Percentiles rank a stretch among this genome's conserved stretches.
Conservation (phyloP, 2,329 filamentous ascomycete species). For the Diaporthe capsici region DNA sequence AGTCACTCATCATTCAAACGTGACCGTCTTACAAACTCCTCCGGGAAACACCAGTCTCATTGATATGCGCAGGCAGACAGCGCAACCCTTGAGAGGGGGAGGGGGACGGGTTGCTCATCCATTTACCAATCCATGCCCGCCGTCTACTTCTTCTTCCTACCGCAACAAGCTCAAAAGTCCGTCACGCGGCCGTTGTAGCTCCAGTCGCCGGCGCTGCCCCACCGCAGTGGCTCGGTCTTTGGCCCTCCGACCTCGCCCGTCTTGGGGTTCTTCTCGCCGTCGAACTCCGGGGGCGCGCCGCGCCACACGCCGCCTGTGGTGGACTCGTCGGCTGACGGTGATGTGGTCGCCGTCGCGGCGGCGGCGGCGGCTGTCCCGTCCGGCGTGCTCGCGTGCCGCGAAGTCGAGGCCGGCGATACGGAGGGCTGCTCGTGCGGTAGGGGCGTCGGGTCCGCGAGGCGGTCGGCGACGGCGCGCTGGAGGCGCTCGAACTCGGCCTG, state of each 20-base stretch:
- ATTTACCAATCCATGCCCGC: neutral
- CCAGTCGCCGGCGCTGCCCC: slow-evolving; percentile 84
- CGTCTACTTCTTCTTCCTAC: neutral
- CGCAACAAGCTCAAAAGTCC: slow-evolving; percentile 72
- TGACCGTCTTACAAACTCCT: neutral
- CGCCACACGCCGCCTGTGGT: slow-evolving; percentile 76
- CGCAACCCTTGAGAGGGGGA: too few relatives aligned
- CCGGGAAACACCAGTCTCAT: neutral
- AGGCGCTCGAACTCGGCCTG: slow-evolving; percentile 93
- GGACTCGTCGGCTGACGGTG: slow-evolving; percentile 59
- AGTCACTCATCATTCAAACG: neutral
- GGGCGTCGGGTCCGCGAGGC: slow-evolving; percentile 53
- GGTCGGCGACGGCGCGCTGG: slow-evolving; percentile 72
- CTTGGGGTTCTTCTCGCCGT: slow-evolving; percentile 91
- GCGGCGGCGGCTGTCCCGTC: slow-evolving; percentile 45
- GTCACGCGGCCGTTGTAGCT: slow-evolving; percentile 96
- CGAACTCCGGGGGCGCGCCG: slow-evolving; percentile 91
- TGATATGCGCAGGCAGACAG: neutral
- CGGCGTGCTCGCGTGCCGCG: slow-evolving; percentile 48
- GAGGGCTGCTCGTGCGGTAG: slow-evolving; percentile 47
- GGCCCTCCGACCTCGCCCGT: slow-evolving; percentile 97
- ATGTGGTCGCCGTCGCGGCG: slow-evolving; percentile 21
- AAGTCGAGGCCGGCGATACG: slow-evolving; percentile 43
- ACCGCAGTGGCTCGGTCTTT: slow-evolving; percentile 95
- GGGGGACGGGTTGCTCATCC: neutral